Base-by-base conservation (phyloP, 2,329 filamentous ascomycete genomes). In the Colletotrichum agaves region DNA sequence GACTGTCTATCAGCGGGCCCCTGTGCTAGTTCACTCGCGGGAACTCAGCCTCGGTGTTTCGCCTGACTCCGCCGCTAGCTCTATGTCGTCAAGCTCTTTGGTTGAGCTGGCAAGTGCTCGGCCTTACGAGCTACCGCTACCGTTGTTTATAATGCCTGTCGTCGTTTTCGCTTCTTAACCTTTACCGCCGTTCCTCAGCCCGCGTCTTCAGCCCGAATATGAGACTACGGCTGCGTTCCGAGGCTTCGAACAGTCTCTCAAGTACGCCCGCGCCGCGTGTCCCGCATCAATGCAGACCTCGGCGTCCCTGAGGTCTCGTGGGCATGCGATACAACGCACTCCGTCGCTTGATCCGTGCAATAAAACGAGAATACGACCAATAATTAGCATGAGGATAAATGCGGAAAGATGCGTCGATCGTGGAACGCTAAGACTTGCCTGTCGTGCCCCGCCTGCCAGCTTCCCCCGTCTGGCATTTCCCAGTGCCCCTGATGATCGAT, bases 401-500 rank as follows among this genome's bases (percentile, higher is more conserved):
- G 43, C 55, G 53, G 65, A 65, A 65, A 31, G 53, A 64, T 44
- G n/a, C 53, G 47, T 55, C 41, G 61, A 65, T 65, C 41, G 61
- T 60, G 61, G 52, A 41, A 43, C 65, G 65, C 65, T 60, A 68
- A 68, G 55, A 61, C 33, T 37, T 41, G 59, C 65, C 23, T 49
- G 53, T 55, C 47, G 61, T 35, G 65, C 47, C 60, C 65, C 46
- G 65, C 61, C 64, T 67, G 53, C 61, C 61, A 64, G 46, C 21
- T 67, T 65, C 23, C 53, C n/a, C 53, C 46, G 53, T 68, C 55
- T 47, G 64, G 61, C 21, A 55, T 60, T 44, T 65, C 35, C 23
- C 39, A 21, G 13, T n/a, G 61, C 61, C 65, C 65, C 65, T 68
- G 65, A 68, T 68, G 65, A 68, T 68, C 65, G 65, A 68, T 68